These are phyloP conservation scores for Polytrichum commune DNA, from an alignment of 225 moss, liverwort and hornwort species.

Conservation along the genomic window DNA sequence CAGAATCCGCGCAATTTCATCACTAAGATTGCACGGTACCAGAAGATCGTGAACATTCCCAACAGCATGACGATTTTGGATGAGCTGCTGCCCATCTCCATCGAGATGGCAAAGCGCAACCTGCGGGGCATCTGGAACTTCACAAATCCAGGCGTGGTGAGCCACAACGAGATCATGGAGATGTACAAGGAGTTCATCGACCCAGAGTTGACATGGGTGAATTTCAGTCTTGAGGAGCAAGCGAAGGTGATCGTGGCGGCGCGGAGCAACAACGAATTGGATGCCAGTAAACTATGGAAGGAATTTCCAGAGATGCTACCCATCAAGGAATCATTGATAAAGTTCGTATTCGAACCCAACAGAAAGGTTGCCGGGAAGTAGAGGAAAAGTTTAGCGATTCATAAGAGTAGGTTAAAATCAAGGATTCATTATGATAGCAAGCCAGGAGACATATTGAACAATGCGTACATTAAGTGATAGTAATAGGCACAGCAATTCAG, in stretches of 20 bases:
- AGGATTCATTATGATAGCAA: too few species aligned
- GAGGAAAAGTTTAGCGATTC: neutral
- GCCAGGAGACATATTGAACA: too few species aligned
- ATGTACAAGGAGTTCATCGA: constrained; percentile 61
- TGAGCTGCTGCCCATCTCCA: constrained; percentile 65
- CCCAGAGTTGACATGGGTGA: constrained; percentile 46
- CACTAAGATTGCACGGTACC: constrained; percentile 15
- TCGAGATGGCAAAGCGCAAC: constrained; percentile 52
- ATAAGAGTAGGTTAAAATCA: too few species aligned
- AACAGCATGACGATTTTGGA: constrained; percentile 65
- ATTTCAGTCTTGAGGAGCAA: constrained; percentile 67
- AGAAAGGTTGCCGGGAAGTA: constrained; percentile 23
- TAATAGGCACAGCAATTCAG: too few species aligned
- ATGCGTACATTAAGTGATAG: too few species aligned
- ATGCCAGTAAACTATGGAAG: constrained; percentile 14
- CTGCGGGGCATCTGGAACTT: constrained; percentile 69
- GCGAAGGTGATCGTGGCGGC: constrained; percentile 49
- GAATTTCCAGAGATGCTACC: constrained; percentile 30
- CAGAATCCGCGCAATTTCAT: constrained; percentile 17
- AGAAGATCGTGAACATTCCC: constrained; percentile 19
- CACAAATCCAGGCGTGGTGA: constrained; percentile 67
- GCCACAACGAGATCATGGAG: constrained; percentile 68
- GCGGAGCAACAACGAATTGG: constrained; percentile 63
- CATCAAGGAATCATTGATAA: constrained; percentile 30
- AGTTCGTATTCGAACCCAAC: constrained; percentile 39